phyloP scores from a whole-genome alignment of 176 grass and related monocot species.

The Oryza longistaminata region DNA sequence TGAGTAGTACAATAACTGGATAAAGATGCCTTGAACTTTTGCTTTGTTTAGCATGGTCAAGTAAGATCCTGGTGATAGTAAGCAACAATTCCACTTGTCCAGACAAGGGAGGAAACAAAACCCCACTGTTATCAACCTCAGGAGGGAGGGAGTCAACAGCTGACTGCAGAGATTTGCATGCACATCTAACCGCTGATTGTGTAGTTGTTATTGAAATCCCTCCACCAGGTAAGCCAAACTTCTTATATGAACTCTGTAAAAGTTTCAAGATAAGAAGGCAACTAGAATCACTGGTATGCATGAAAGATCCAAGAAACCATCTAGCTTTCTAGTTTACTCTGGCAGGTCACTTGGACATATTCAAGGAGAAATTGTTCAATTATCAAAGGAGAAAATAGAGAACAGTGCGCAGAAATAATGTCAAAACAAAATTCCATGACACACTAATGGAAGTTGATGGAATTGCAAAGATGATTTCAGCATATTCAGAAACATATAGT shows the following conservation, averaged over 20 bases:
- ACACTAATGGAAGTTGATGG: not conserved
- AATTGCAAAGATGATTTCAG: not conserved
- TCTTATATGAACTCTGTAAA: slow-evolving; percentile 43
- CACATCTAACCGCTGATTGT: slow-evolving; percentile 49
- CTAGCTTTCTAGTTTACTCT: not conserved
- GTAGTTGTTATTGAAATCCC: slow-evolving; percentile 51
- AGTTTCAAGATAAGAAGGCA: slow-evolving; percentile 15
- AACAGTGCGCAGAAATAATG: slow-evolving; percentile 5
- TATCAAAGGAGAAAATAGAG: not conserved
- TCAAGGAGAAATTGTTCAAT: not conserved
- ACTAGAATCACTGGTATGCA: slow-evolving; percentile 10
- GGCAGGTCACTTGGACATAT: not conserved
- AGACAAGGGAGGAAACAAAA: slow-evolving; percentile 55
- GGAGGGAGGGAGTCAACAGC: slow-evolving; percentile 53
- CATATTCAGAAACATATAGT: not conserved
- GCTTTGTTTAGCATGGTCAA: slow-evolving; percentile 46
- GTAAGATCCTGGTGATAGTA: slow-evolving; percentile 49
- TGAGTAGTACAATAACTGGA: slow-evolving; percentile 57
- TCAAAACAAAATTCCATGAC: not conserved
- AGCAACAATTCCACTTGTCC: slow-evolving; percentile 72
- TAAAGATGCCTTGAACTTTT: slow-evolving; percentile 25
- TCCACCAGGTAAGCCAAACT: slow-evolving; percentile 37
- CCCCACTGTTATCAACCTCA: slow-evolving; percentile 48
- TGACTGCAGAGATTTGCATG: slow-evolving; percentile 61
- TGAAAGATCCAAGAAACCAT: not conserved